Percentiles rank a stretch among this genome's conserved stretches.
Conservation (phyloP, 2,329 filamentous ascomycete species). For the Xylariomycetidae sp. region DNA sequence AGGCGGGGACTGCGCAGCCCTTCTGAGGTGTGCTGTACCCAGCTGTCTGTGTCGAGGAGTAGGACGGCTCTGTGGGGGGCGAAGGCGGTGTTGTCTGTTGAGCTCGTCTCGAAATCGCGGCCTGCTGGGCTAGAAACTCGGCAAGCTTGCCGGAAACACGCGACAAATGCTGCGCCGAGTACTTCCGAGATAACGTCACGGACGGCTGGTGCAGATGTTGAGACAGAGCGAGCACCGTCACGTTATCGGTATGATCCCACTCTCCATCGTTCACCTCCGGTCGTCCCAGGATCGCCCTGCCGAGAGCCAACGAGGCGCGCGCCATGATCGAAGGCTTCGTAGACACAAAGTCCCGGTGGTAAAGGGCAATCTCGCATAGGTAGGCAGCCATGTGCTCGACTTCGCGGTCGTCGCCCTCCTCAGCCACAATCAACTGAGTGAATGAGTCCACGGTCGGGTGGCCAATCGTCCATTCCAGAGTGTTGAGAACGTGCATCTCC, state of each 20-base stretch:
- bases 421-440: conserved; percentile 76
- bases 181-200: conserved; percentile 53
- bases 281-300: conserved; percentile 77
- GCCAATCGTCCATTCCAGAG: conserved; percentile 90
- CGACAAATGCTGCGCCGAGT: conserved; percentile 47
- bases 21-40: conserved; percentile 77
- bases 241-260: conserved; percentile 68
- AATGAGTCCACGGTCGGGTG: conserved; percentile 96
- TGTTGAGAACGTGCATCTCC: conserved; percentile 99
- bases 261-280: conserved; percentile 69
- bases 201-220: conserved; percentile 56
- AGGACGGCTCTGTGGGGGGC: conserved; percentile 46
- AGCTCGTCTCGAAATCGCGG: conserved; percentile 45
- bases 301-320: conserved; percentile 76
- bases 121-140: conserved; percentile 55
- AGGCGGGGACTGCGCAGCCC: conserved; percentile 55
- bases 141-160: conserved; percentile 49
- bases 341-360: conserved; percentile 95
- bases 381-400: conserved; percentile 94
- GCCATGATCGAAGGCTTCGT: conserved; percentile 88
- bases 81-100: conserved; percentile 47
- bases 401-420: conserved; percentile 73
- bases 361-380: conserved; percentile 89
- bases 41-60: conserved; percentile 42
- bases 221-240: conserved; percentile 55